Conservation (phyloP, 2,329 filamentous ascomycete genomes). For the Aspergillus arachidicola region DNA sequence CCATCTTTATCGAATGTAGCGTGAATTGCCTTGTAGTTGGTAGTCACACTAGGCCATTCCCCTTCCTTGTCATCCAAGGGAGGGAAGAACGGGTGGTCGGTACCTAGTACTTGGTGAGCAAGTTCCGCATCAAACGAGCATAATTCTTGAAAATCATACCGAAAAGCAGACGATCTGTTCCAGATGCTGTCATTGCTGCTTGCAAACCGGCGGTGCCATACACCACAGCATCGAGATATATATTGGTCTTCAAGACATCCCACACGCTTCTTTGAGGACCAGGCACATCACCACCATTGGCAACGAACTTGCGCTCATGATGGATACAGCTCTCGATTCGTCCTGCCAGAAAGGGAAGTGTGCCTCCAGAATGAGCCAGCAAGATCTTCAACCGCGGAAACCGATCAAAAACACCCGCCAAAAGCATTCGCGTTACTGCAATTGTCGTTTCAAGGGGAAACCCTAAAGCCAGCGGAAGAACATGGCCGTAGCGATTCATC, state of each 20-base stretch:
- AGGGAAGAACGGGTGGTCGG: slow-evolving; percentile 51
- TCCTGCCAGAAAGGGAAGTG: slow-evolving; percentile 84
- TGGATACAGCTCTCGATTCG: slow-evolving; percentile 84
- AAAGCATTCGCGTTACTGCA: slow-evolving; percentile 80
- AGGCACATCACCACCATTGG: slow-evolving; percentile 63
- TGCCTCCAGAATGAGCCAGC: slow-evolving; percentile 85
- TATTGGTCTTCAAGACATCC: slow-evolving; percentile 71
- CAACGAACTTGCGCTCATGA: slow-evolving; percentile 76
- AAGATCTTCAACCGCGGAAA: slow-evolving; percentile 71
- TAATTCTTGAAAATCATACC: slow-evolving; percentile 24
- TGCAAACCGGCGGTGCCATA: slow-evolving; percentile 62
- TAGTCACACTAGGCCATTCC: slow-evolving; percentile 51
- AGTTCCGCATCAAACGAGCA: background rate
- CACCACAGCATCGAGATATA: slow-evolving; percentile 76
- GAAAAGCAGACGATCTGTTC: slow-evolving; percentile 44
- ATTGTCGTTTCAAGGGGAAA: slow-evolving; percentile 95
- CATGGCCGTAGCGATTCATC: slow-evolving; percentile 76
- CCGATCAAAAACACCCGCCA: slow-evolving; percentile 82
- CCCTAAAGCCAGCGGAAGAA: slow-evolving; percentile 80
- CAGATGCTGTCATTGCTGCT: slow-evolving; percentile 74
- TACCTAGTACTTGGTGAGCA: slow-evolving; percentile 32
- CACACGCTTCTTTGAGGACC: slow-evolving; percentile 61
- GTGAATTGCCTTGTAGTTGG: slow-evolving; percentile 49
- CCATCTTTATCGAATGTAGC: slow-evolving; percentile 37
- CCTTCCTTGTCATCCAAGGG: slow-evolving; percentile 38